A percentile compares a stretch with the other conserved stretches of the same genome.
phyloP scores from a whole-genome alignment of 495 filamentous ascomycete genomes.

The Hypoxylon trugodes region DNA sequence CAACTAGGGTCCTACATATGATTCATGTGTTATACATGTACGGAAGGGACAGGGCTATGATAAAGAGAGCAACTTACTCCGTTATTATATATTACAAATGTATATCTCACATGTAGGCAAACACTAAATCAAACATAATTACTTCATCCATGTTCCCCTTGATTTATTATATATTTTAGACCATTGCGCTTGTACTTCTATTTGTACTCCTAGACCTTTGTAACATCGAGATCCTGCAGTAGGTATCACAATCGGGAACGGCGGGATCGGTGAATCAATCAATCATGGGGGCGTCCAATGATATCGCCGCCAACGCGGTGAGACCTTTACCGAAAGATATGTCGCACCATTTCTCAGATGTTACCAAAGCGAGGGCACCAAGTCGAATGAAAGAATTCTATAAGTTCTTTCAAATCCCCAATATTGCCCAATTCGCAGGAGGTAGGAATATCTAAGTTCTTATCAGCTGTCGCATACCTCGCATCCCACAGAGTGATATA shows the following conservation, averaged over 20 bases:
- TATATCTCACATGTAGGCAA: not conserved
- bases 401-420: constrained; percentile 82
- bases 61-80: too few species aligned
- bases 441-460: constrained; percentile 68
- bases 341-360: constrained; percentile 76
- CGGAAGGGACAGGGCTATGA: too few species aligned
- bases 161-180: too few species aligned
- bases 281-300: constrained; percentile 33
- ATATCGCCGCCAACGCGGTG: constrained; percentile 29
- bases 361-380: constrained; percentile 67
- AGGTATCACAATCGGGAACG: not conserved
- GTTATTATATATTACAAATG: not conserved
- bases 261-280: not conserved
- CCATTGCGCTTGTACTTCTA: too few species aligned
- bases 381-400: constrained; percentile 82
- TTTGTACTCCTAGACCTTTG: too few species aligned
- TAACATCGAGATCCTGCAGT: not conserved
- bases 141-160: too few species aligned
- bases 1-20: too few species aligned
- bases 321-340: constrained; percentile 71
- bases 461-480: not conserved
- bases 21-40: too few species aligned
- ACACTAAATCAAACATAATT: not conserved
- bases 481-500: not conserved
- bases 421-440: constrained; percentile 86